These are phyloP conservation scores for Craspedostauros australis DNA, from an alignment of 108 stramenopile genomes.

Conservation along the genomic window DNA sequence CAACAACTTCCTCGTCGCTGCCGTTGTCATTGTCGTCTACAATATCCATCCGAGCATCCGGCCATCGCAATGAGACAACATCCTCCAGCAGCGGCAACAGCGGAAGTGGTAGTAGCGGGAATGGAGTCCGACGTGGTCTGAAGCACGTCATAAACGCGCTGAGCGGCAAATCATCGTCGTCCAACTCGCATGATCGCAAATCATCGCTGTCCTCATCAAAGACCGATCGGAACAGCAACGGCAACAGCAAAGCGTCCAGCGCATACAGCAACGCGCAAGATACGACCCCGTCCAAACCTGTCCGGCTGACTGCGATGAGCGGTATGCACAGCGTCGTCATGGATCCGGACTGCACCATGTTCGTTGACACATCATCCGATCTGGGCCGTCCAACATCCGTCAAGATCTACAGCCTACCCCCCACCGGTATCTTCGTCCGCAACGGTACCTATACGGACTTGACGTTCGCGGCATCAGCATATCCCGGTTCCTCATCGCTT, in stretches of 20 bases:
- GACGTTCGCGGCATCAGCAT: too few species aligned
- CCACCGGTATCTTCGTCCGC: slow-evolving; percentile 23
- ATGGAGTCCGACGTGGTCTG: slow-evolving; percentile 43
- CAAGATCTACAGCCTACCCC: slow-evolving; percentile 40
- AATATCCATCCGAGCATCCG: too few species aligned
- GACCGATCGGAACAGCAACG: neutral
- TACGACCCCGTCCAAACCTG: slow-evolving; percentile 3
- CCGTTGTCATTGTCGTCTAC: too few species aligned
- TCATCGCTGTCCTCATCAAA: too few species aligned
- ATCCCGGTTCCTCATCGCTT: too few species aligned
- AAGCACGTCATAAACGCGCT: slow-evolving; percentile 53
- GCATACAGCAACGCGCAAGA: slow-evolving; percentile 1
- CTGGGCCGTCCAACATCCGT: slow-evolving; percentile 44
- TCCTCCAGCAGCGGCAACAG: too few species aligned
- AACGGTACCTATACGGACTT: too few species aligned
- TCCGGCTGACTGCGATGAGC: slow-evolving; percentile 41
- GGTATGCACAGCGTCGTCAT: slow-evolving; percentile 72
- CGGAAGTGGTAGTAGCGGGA: too few species aligned
- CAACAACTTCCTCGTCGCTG: too few species aligned
- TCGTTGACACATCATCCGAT: slow-evolving; percentile 60
- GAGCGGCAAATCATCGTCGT: slow-evolving; percentile 27
- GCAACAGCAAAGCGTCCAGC: neutral
- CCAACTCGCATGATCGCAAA: too few species aligned
- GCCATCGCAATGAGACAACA: too few species aligned
- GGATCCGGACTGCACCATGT: slow-evolving; percentile 46